These are phyloP conservation scores for Lactarius hengduanensis DNA, from an alignment of 768 basidiomycete species.

Conservation along the genomic window DNA sequence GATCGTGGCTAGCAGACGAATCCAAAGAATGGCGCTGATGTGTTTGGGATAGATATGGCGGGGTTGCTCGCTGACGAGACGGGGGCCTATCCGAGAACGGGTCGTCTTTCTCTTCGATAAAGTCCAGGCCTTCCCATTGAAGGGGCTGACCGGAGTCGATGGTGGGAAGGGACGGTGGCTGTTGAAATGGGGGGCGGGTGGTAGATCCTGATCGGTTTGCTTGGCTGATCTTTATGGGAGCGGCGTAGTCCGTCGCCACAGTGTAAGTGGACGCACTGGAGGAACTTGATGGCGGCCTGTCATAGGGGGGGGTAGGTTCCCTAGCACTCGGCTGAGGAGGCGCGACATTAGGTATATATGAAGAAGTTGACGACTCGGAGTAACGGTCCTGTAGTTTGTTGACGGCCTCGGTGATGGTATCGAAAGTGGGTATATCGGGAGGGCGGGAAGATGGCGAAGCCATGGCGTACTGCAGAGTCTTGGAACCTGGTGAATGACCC, in stretches of 20 bases:
- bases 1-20: background rate
- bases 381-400: slow-evolving; percentile 24
- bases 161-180: slow-evolving; percentile 31
- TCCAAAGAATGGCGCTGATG: slow-evolving; percentile 20
- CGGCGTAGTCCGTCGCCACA: slow-evolving; percentile 23
- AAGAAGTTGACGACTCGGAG: background rate
- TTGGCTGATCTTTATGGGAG: slow-evolving; percentile 14
- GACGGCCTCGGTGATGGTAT: slow-evolving; percentile 26
- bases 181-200: slow-evolving; percentile 1
- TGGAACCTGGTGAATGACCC: slow-evolving; percentile 19
- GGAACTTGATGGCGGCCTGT: slow-evolving; percentile 14
- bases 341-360: background rate
- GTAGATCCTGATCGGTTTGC: background rate
- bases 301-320: slow-evolving; percentile 3
- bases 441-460: slow-evolving; percentile 18
- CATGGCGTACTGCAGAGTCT: slow-evolving; percentile 21
- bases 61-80: slow-evolving; percentile 3
- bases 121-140: slow-evolving; percentile 29
- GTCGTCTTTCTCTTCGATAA: slow-evolving; percentile 29
- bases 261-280: slow-evolving; percentile 19
- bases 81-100: slow-evolving; percentile 35
- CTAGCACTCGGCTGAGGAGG: background rate
- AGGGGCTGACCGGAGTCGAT: slow-evolving; percentile 38
- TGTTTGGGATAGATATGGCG: slow-evolving; percentile 12
- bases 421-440: slow-evolving; percentile 21